A percentile compares a stretch with the other conserved stretches of the same genome.
Evolutionary conservation across 768 basidiomycete genomes (phyloP).

Genomic region (Rhodotorula diobovata): DNA sequence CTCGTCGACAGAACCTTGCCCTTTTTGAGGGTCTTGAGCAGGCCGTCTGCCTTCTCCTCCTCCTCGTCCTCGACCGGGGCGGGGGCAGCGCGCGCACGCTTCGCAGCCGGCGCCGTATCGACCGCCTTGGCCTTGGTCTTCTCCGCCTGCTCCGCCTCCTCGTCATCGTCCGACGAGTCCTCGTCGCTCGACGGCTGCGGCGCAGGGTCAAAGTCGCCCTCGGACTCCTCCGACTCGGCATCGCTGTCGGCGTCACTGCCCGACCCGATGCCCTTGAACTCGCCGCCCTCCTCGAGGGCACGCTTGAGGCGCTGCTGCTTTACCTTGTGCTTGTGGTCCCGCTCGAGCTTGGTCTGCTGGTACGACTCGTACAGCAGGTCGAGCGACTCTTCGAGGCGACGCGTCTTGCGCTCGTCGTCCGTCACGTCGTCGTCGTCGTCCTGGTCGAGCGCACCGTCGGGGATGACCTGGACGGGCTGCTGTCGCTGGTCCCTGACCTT

Average conservation of each 20-base stretch:
- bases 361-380: constrained; percentile 86
- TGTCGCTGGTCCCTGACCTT: constrained; percentile 1
- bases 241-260: constrained; percentile 57
- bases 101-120: constrained; percentile 49
- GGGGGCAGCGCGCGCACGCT: constrained; percentile 40
- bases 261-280: constrained; percentile 71
- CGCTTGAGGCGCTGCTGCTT: constrained; percentile 72
- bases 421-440: constrained; percentile 57
- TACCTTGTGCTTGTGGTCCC: constrained; percentile 81
- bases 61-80: constrained; percentile 37
- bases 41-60: constrained; percentile 47
- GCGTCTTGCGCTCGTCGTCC: constrained; percentile 60
- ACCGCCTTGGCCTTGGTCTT: neutral
- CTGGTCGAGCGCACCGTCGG: constrained; percentile 47
- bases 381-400: constrained; percentile 74
- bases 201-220: constrained; percentile 42
- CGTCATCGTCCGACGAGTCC: constrained; percentile 31
- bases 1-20: constrained; percentile 56
- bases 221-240: constrained; percentile 47
- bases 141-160: constrained; percentile 16
- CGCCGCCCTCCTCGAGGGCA: constrained; percentile 57
- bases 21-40: constrained; percentile 54
- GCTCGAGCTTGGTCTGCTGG: constrained; percentile 68
- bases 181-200: constrained; percentile 39
- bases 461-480: neutral